Percentiles rank a stretch among this genome's conserved stretches.
These are phyloP conservation scores for Taphrina sp. DNA, from an alignment of 1,139 yeast species.

Conservation along the genomic window DNA sequence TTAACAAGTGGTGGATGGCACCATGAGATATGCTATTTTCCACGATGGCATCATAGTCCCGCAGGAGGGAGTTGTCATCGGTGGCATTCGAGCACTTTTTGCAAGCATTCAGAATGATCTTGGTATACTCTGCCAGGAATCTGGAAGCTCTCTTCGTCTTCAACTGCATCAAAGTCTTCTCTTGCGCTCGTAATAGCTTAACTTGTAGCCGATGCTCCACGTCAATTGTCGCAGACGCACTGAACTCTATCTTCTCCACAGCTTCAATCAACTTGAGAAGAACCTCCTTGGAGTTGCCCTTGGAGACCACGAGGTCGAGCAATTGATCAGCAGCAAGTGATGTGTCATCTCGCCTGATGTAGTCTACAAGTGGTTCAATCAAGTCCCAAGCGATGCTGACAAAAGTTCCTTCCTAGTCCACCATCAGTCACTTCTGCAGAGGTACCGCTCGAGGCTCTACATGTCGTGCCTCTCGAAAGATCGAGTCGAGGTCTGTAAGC, in stretches of 20 bases:
- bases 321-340: neutral
- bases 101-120: conserved; percentile 2
- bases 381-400: conserved; percentile 27
- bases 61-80: too few relatives aligned
- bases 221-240: neutral
- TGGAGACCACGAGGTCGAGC: conserved; percentile 1
- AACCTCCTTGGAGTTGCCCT: conserved; percentile 11
- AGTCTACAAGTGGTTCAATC: conserved; percentile 1
- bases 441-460: conserved; percentile 7
- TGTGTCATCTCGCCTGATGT: neutral
- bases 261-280: conserved; percentile 18
- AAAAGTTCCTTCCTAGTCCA: neutral
- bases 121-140: conserved; percentile 20
- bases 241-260: neutral
- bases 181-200: conserved; percentile 1
- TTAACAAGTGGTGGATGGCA: too few relatives aligned
- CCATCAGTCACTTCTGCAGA: neutral
- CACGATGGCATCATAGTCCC: too few relatives aligned
- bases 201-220: neutral
- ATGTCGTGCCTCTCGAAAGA: neutral
- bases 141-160: conserved; percentile 21
- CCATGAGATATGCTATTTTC: too few relatives aligned
- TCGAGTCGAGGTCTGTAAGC: neutral
- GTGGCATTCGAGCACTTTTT: neutral
- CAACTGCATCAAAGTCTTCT: neutral